phyloP scores from a whole-genome alignment of 345 rosid species.

The Euphorbia peplus region DNA sequence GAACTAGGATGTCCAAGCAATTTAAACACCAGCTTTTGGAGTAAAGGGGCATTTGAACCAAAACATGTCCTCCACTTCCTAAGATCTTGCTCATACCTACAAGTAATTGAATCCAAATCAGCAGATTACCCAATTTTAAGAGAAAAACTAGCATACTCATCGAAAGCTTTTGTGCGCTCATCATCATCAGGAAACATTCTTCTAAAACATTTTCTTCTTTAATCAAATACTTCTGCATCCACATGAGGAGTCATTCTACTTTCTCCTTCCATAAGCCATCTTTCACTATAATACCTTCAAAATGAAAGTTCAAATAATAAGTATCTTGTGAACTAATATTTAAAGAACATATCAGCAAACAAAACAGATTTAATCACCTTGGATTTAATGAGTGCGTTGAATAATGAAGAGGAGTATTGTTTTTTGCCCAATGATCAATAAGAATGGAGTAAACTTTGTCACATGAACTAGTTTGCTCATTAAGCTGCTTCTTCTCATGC shows the following conservation, averaged over 20 bases:
- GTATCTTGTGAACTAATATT: too few relatives aligned
- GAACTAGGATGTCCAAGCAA: not conserved
- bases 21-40: not conserved
- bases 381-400: not conserved
- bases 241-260: not conserved
- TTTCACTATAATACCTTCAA: not conserved
- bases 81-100: not conserved
- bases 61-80: not conserved
- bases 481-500: not conserved
- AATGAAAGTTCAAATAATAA: too few relatives aligned
- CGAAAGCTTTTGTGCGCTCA: not conserved
- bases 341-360: too few relatives aligned
- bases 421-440: not conserved
- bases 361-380: not conserved
- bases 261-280: not conserved
- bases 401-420: not conserved
- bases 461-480: not conserved
- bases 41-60: constrained; percentile 6
- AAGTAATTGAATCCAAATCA: not conserved
- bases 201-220: not conserved
- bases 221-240: not conserved
- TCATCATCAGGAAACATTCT: not conserved
- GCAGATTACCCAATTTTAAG: not conserved
- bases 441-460: not conserved
- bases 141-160: not conserved